Evolutionary conservation across 2,329 filamentous ascomycete genomes (phyloP).

Genomic region (Simplicillium sp.): DNA sequence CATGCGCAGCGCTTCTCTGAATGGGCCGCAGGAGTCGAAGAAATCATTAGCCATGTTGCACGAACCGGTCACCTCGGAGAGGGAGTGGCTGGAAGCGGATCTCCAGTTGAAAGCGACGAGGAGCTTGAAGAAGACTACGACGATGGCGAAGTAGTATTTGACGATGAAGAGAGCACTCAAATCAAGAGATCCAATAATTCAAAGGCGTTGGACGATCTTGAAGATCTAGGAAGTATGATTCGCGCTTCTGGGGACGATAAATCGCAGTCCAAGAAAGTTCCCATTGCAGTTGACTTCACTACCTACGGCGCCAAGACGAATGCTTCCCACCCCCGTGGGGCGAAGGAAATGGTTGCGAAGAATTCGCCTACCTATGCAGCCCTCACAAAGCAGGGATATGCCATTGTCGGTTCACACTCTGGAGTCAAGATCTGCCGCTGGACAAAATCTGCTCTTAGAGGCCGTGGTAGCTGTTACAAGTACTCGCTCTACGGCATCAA

Average conservation of each 20-base stretch:
- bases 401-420: slow-evolving; percentile 89
- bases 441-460: slow-evolving; percentile 93
- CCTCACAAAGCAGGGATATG: slow-evolving; percentile 93
- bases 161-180: slow-evolving; percentile 31
- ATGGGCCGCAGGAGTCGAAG: slow-evolving; percentile 68
- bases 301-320: slow-evolving; percentile 44
- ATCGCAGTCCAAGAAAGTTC: slow-evolving; percentile 22
- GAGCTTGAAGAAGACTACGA: slow-evolving; percentile 53
- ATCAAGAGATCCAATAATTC: slow-evolving; percentile 27
- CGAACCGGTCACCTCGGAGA: slow-evolving; percentile 50
- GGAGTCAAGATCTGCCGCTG: slow-evolving; percentile 97
- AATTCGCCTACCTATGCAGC: slow-evolving; percentile 80
- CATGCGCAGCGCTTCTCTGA: slow-evolving; percentile 57
- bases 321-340: slow-evolving; percentile 23
- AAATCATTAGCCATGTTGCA: slow-evolving; percentile 57
- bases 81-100: slow-evolving; percentile 69
- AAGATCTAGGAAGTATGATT: slow-evolving; percentile 67
- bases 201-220: slow-evolving; percentile 61
- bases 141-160: slow-evolving; percentile 39
- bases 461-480: slow-evolving; percentile 94
- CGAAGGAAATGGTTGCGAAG: slow-evolving; percentile 91
- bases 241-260: slow-evolving; percentile 32
- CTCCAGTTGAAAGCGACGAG: slow-evolving; percentile 75
- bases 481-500: slow-evolving; percentile 95
- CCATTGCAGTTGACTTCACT: slow-evolving; percentile 80